Evolutionary conservation across 2,329 filamentous ascomycete species (phyloP).

Genomic region (Colletotrichum eremochloae): DNA sequence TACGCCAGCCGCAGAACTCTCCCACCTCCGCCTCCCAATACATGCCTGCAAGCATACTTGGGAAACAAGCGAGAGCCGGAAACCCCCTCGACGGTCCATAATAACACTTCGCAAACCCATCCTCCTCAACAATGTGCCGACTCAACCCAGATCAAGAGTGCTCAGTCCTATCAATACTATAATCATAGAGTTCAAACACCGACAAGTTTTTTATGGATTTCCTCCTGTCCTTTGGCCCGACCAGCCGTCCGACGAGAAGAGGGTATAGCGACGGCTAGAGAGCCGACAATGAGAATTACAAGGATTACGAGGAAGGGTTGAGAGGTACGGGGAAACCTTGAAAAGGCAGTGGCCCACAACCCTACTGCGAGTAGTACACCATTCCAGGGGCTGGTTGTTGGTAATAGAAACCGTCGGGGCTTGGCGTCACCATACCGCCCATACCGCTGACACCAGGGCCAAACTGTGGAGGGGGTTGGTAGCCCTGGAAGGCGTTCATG

Average conservation of each 20-base stretch:
- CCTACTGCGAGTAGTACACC: conserved; percentile 73
- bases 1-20: neutral
- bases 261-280: conserved; percentile 31
- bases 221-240: conserved; percentile 37
- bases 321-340: conserved; percentile 30
- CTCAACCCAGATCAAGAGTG: conserved; percentile 26
- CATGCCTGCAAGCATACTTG: conserved; percentile 14
- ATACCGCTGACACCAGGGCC: conserved; percentile 72
- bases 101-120: conserved; percentile 14
- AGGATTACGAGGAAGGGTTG: conserved; percentile 47
- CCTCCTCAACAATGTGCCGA: conserved; percentile 18
- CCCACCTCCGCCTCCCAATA: neutral
- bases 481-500: conserved; percentile 66
- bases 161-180: conserved; percentile 40
- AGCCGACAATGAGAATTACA: conserved; percentile 49
- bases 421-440: conserved; percentile 83
- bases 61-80: conserved; percentile 17
- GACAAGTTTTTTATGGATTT: conserved; percentile 37
- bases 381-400: conserved; percentile 67
- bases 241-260: conserved; percentile 39
- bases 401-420: conserved; percentile 79
- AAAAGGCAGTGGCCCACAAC: conserved; percentile 40
- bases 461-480: conserved; percentile 52
- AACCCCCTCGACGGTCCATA: conserved; percentile 9
- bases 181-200: conserved; percentile 30